Evolutionary conservation across 2,329 filamentous ascomycete species (phyloP).

Genomic region (Botryosphaeria dothidea): DNA sequence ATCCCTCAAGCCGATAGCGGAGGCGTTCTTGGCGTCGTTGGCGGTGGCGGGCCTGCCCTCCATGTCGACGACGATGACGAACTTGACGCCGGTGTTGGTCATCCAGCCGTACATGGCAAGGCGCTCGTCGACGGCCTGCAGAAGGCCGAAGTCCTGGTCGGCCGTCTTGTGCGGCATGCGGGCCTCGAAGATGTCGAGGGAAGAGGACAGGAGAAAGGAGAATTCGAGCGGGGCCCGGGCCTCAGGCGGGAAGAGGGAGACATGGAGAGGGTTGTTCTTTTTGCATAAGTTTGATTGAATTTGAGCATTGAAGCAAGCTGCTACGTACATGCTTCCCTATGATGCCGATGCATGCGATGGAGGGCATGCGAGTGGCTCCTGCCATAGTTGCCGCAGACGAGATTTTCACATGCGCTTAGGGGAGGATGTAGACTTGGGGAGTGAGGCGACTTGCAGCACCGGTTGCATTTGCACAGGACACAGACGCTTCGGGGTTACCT

Average conservation of each 20-base stretch:
- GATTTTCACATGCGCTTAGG: conserved; percentile 2
- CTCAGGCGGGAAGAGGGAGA: conserved; percentile 80
- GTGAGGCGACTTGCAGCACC: not conserved
- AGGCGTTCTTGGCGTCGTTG: conserved; percentile 35
- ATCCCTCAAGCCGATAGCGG: conserved; percentile 71
- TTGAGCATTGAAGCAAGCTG: not conserved
- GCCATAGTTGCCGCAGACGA: conserved; percentile 36
- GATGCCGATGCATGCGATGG: conserved; percentile 89
- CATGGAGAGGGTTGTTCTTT: conserved; percentile 95
- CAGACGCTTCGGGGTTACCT: not conserved
- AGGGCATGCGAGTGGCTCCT: conserved; percentile 55
- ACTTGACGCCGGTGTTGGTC: conserved; percentile 91
- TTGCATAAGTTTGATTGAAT: conserved; percentile 17
- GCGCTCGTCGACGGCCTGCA: conserved; percentile 92
- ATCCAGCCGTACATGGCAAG: conserved; percentile 94
- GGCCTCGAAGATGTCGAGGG: conserved; percentile 90
- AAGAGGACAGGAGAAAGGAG: conserved; percentile 85
- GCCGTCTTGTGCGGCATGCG: conserved; percentile 71
- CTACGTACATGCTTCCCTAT: conserved; percentile 81
- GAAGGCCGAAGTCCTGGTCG: conserved; percentile 84
- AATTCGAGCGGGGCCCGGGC: conserved; percentile 81
- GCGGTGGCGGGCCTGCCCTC: conserved; percentile 61
- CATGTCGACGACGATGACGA: conserved; percentile 90
- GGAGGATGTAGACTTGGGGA: not conserved
- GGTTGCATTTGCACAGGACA: not conserved